phyloP scores from a whole-genome alignment of 1,139 yeast species.

The Saccharomyces hybrid region DNA sequence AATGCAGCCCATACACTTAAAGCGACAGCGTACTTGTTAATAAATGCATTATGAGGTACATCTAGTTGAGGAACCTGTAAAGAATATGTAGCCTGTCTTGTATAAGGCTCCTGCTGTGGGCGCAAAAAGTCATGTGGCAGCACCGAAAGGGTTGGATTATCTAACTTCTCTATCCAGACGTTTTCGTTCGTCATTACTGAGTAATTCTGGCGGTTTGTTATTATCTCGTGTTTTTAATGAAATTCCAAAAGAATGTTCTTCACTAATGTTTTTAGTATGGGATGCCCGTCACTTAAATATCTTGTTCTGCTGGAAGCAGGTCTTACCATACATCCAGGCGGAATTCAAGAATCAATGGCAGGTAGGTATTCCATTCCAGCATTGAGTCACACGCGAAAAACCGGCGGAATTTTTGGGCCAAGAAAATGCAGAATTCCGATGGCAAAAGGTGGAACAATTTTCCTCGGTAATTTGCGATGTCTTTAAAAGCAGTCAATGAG shows the following conservation, averaged over 20 bases:
- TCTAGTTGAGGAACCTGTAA: conserved; percentile 35
- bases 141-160: conserved; percentile 76
- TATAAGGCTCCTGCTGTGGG: conserved; percentile 61
- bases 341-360: background rate
- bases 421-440: background rate
- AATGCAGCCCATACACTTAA: conserved; percentile 68
- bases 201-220: background rate
- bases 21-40: conserved; percentile 43
- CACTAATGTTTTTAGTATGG: background rate
- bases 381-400: background rate
- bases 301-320: background rate
- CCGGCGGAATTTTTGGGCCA: background rate
- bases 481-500: background rate
- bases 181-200: conserved; percentile 15
- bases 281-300: background rate
- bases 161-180: conserved; percentile 63
- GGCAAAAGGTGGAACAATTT: background rate
- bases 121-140: conserved; percentile 82
- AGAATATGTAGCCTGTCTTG: conserved; percentile 48
- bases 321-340: background rate
- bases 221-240: background rate
- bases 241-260: background rate
- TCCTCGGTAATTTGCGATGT: background rate
- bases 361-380: background rate
- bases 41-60: conserved; percentile 20